These are phyloP conservation scores for Wickerhamomyces sp. DNA, from an alignment of 1,139 yeast species.

Conservation along the genomic window DNA sequence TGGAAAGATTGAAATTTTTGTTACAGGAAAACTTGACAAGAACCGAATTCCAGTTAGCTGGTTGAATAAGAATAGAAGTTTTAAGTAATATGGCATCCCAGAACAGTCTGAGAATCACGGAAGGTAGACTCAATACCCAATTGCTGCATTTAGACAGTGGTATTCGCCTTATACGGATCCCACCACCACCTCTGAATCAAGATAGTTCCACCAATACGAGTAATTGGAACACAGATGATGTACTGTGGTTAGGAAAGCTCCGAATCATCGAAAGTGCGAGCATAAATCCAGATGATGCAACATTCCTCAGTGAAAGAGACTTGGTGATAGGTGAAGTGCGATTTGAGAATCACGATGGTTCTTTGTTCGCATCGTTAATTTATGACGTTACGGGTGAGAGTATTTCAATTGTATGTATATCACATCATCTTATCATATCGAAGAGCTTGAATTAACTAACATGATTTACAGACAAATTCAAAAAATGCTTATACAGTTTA, in stretches of 20 bases:
- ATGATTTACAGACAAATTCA: slow-evolving; percentile 11
- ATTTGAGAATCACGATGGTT: slow-evolving; percentile 26
- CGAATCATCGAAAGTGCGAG: slow-evolving; percentile 18
- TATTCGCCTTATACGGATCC: slow-evolving; percentile 14
- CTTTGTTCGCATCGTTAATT: slow-evolving; percentile 30
- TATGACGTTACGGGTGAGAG: slow-evolving; percentile 26
- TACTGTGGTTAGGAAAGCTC: slow-evolving; percentile 34
- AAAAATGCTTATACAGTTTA: slow-evolving; percentile 15
- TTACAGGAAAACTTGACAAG: too few species aligned
- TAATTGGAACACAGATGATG: slow-evolving; percentile 32
- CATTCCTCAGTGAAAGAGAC: background rate
- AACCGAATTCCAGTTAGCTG: too few species aligned
- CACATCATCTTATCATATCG: background rate
- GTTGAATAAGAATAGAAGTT: too few species aligned
- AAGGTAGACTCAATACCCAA: slow-evolving; percentile 1
- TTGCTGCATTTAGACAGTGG: background rate
- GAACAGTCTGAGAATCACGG: too few species aligned
- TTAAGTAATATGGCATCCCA: too few species aligned
- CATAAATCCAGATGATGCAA: slow-evolving; percentile 2
- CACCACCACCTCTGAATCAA: slow-evolving; percentile 28
- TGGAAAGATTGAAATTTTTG: too few species aligned
- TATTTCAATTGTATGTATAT: slow-evolving; percentile 14
- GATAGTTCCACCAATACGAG: slow-evolving; percentile 9
- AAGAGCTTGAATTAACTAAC: slow-evolving; percentile 1
- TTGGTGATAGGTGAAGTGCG: slow-evolving; percentile 26